A percentile compares a stretch with the other conserved stretches of the same genome.
phyloP scores from a whole-genome alignment of 805 yeast genomes.

The Scheffersomyces lignosus region DNA sequence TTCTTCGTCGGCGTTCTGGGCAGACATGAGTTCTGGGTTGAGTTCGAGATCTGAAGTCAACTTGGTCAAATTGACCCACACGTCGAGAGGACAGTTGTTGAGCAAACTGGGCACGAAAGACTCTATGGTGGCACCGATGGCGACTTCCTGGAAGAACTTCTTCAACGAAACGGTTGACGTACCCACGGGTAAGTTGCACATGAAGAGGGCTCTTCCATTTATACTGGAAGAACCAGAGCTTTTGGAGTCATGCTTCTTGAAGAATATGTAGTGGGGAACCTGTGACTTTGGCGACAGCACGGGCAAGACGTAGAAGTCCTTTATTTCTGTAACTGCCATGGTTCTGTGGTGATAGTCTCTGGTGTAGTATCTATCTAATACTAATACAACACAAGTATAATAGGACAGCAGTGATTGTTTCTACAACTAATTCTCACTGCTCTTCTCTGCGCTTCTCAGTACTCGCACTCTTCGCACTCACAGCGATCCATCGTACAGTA shows the following conservation, averaged over 20 bases:
- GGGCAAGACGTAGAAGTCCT: constrained; percentile 57
- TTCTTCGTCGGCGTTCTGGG: constrained; percentile 20
- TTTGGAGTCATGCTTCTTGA: constrained; percentile 60
- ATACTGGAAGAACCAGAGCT: constrained; percentile 22
- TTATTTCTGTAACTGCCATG: constrained; percentile 43
- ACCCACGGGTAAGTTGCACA: constrained; percentile 72
- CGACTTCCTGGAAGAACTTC: constrained; percentile 55
- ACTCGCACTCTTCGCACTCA: no score
- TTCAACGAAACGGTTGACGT: constrained; percentile 54
- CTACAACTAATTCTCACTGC: no score
- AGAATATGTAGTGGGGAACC: constrained; percentile 56
- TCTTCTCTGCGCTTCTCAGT: no score
- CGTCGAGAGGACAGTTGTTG: constrained; percentile 45
- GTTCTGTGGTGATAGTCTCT: no score
- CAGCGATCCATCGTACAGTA: no score
- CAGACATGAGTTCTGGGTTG: constrained; percentile 12
- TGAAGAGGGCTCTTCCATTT: constrained; percentile 56
- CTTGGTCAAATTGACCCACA: constrained; percentile 49
- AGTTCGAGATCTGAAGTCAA: constrained; percentile 59
- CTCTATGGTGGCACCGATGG: constrained; percentile 67
- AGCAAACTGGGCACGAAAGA: constrained; percentile 33
- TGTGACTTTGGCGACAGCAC: constrained; percentile 39
- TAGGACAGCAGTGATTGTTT: no score
- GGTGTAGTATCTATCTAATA: no score
- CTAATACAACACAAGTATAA: no score